phyloP scores from a whole-genome alignment of 371 early-diverging fungal species.

The Dentiscutata heterogama region DNA sequence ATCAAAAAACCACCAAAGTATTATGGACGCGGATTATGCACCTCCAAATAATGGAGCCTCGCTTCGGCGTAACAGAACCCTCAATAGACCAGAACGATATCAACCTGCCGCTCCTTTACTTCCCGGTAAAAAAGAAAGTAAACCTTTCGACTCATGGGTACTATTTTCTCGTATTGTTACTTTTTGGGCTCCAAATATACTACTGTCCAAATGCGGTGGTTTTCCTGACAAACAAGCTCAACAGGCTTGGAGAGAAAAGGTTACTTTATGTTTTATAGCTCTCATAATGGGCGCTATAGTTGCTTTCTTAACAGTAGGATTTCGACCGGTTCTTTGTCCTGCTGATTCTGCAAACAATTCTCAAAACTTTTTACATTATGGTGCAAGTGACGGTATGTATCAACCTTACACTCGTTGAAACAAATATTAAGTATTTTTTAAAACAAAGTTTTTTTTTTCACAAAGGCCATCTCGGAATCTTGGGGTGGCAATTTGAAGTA shows the following conservation, averaged over 20 bases:
- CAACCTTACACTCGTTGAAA: background rate
- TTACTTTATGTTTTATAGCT: constrained; percentile 82
- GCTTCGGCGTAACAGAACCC: constrained; percentile 74
- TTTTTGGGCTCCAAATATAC: constrained; percentile 78
- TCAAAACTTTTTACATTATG: constrained; percentile 45
- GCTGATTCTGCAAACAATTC: constrained; percentile 43
- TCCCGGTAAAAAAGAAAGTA: constrained; percentile 68
- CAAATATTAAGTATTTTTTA: background rate
- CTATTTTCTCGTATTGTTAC: constrained; percentile 78
- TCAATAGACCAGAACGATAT: constrained; percentile 80
- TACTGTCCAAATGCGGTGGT: constrained; percentile 59
- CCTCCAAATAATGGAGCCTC: constrained; percentile 48
- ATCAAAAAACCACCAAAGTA: background rate
- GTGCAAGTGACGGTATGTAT: background rate
- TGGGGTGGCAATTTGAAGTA: constrained; percentile 48
- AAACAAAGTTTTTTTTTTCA: background rate
- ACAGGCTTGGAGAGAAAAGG: constrained; percentile 95
- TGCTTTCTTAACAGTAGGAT: constrained; percentile 72
- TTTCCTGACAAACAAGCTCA: constrained; percentile 73
- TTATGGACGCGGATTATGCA: constrained; percentile 17
- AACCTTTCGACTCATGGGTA: constrained; percentile 75
- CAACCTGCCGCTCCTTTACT: constrained; percentile 79
- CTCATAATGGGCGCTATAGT: constrained; percentile 67
- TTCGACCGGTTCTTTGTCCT: constrained; percentile 66
- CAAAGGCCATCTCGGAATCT: constrained; percentile 32